Base-by-base conservation (phyloP, 2,329 filamentous ascomycete genomes). In the Botryotinia narcissicola region DNA sequence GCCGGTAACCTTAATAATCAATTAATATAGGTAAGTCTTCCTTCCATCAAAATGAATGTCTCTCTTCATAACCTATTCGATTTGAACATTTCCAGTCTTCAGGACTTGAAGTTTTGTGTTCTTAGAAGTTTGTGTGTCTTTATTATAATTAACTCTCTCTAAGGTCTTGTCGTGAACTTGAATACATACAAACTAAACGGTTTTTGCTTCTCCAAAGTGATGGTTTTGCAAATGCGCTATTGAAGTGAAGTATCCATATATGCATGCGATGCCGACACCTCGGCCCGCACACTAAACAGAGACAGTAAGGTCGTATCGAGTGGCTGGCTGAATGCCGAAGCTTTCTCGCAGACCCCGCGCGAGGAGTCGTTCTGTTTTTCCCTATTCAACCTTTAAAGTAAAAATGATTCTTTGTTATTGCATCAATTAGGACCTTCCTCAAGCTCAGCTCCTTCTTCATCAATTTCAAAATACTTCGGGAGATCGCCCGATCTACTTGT, bases 201-300 rank as follows among this genome's bases (percentile, higher is more conserved):
- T 25, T 62, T 44, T 25, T n/a, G 62, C 42, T 35, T 46, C 62
- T 35, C 29, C 16, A 35, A 18, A 57, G n/a, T 57, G 14, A n/a
- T 29, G 29, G 29, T 35, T 20, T 63, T 32, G 16, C n/a, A 29
- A 4, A 42, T 12, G 12, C n/a, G n/a, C n/a, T 3, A 5, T 44
- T 20, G 37, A n/a, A 29, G 37, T n/a, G 37, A n/a, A 29, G 61
- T 54, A n/a, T 54, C 12, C 4, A n/a, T n/a, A 29, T 20, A 29
- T 63, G 61, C 61, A 63, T 63, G 60, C 37, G n/a, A 25, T 42
- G 61, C n/a, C 29, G 37, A 40, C 35, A 68, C 32, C 46, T 68
- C 14, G 64, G 64, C 35, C 25, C 46, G n/a, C 6, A 35, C 29
- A 18, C 37, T 2, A 44, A 63, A 6, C 14, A 22, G 37, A 63